Evolutionary conservation across 352 stramenopile genomes (phyloP), one percentile per base, ranked within the genome.

Genomic region (Globisporangium parvum): DNA sequence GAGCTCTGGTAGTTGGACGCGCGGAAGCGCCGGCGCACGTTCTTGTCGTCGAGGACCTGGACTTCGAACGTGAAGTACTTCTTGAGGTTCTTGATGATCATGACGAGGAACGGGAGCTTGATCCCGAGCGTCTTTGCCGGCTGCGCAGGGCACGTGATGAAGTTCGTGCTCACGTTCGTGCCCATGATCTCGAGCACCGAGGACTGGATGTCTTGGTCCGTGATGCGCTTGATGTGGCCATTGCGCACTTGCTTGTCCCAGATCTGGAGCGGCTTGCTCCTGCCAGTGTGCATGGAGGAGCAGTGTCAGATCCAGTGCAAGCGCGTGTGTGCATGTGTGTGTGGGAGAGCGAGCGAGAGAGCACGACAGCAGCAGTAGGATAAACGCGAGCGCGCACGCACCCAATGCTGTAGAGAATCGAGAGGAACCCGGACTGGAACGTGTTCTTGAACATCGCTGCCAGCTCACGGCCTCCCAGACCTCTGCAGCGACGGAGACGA

Each of bases 61-160:
- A 99, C 96, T 72, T 99, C 96, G 63, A 99, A 99, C 33, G 95
- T 98, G 66, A 99, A 99, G 73, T 99, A 98, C 78, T 98, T 99
- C 59, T 98, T 98, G 42, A 98, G 69, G 75, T 99, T 98, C 78
- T 99, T 99, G 60, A 99, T 95, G 65, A 99, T 98, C 93, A 99
- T 99, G 28, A 99, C 95, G 14, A 99, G 79, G 67, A 98, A 99
- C 33, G 96, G 95, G 55, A 99, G 76, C 69, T 98, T 99, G 72
- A 99, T 98, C 40, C 93, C 95, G 12, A 99, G 77, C 17, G 93
- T 98, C 65, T 98, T 96, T 59, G 91, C 96, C 14, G 93, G 77
- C 59, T 98, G 84, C 21, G 93, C 92, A 18, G 96, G 96, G 54
- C 93, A 98, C 52, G 95, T 95, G 65, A 99, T 98, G 72, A 97